Percentiles rank a stretch among this genome's conserved stretches.
Conservation (phyloP, 1,284 basidiomycete species). For the Tylopilus sp. region DNA sequence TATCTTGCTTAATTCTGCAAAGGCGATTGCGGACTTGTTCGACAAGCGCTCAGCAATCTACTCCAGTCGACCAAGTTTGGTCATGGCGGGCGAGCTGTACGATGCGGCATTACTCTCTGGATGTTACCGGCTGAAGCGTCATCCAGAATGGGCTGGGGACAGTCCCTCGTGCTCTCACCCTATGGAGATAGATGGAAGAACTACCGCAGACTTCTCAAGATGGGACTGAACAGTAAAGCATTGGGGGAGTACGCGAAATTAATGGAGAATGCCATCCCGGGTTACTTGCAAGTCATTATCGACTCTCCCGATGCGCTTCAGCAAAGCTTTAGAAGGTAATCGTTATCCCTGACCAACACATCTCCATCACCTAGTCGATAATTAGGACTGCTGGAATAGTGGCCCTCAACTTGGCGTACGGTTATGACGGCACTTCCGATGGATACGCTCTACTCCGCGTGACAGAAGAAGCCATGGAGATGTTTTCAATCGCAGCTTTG, state of each 20-base stretch:
- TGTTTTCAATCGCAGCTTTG: slow-evolving; percentile 10
- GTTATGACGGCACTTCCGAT: slow-evolving; percentile 11
- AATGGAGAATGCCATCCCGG: slow-evolving; percentile 8
- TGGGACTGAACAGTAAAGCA: slow-evolving; percentile 5
- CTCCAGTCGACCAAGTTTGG: slow-evolving; percentile 8
- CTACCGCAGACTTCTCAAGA: slow-evolving; percentile 10
- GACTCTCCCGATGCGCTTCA: slow-evolving; percentile 4
- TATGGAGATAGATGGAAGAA: slow-evolving; percentile 12
- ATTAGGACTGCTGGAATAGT: slow-evolving; percentile 10
- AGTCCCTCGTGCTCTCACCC: slow-evolving; percentile 12
- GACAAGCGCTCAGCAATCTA: slow-evolving; percentile 11
- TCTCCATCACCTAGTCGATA: background rate
- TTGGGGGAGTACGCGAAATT: slow-evolving; percentile 4
- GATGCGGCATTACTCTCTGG: background rate
- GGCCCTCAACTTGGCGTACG: slow-evolving; percentile 10
- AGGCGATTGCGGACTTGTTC: slow-evolving; percentile 6
- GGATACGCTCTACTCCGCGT: slow-evolving; percentile 8
- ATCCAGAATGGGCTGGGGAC: slow-evolving; percentile 10
- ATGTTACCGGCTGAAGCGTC: background rate
- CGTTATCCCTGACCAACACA: background rate
- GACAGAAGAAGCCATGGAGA: slow-evolving; percentile 8
- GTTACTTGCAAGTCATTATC: slow-evolving; percentile 7
- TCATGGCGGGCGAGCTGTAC: slow-evolving; percentile 12
- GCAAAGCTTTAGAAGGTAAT: slow-evolving; percentile 10
- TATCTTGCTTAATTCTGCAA: slow-evolving; percentile 12